These are phyloP conservation scores for Heritiera littoralis DNA, from an alignment of 345 rosid genomes.

Conservation along the genomic window DNA sequence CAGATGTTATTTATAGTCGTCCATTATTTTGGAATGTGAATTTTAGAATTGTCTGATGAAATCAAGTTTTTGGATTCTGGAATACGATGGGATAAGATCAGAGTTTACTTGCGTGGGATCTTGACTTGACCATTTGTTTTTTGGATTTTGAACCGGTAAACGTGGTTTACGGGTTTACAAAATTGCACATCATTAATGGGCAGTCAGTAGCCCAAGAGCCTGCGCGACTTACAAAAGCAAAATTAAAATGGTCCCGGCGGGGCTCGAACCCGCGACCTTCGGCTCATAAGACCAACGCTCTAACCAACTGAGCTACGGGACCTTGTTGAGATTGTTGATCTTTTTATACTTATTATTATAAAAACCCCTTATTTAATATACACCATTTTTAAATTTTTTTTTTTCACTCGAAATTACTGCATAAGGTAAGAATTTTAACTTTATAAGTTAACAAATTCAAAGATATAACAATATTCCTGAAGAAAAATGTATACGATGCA, in stretches of 20 bases:
- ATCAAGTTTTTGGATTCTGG: neutral
- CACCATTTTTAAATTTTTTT: too few relatives aligned
- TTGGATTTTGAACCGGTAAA: neutral
- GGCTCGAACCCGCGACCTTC: conserved; percentile 97
- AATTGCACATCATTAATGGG: too few relatives aligned
- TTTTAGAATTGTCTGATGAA: neutral
- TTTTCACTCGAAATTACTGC: neutral
- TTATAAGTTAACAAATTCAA: neutral
- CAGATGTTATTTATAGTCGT: neutral
- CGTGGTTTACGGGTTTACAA: too few relatives aligned
- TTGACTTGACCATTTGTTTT: neutral
- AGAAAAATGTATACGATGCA: neutral
- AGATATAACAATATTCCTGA: neutral
- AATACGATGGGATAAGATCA: too few relatives aligned
- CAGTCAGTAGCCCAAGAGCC: too few relatives aligned
- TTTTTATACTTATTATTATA: too few relatives aligned
- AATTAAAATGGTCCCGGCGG: conserved; percentile 66
- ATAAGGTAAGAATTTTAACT: neutral
- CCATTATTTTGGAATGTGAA: neutral
- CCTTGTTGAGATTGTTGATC: neutral
- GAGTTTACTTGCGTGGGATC: too few relatives aligned
- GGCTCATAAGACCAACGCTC: conserved; percentile 99
- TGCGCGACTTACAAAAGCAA: too few relatives aligned
- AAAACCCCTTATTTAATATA: too few relatives aligned
- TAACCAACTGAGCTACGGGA: conserved; percentile 99